Percentiles rank a stretch among this genome's conserved stretches.
These are phyloP conservation scores for Cladosporium sp. DNA, from an alignment of 2,329 filamentous ascomycete genomes.

Conservation along the genomic window DNA sequence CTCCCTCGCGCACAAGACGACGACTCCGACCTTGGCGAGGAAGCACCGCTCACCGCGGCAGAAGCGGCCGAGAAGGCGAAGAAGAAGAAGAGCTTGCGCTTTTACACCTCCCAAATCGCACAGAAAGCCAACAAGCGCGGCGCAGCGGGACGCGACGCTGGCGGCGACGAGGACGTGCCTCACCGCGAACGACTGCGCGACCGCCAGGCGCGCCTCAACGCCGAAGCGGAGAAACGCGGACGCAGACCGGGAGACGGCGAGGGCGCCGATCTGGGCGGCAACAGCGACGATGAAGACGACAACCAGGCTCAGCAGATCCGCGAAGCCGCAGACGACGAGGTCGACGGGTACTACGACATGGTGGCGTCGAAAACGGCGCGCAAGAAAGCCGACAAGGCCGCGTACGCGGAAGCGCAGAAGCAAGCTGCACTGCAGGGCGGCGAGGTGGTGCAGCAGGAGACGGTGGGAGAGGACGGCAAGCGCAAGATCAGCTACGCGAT, in stretches of 20 bases:
- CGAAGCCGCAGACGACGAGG: conserved; percentile 42
- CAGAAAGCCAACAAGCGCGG: conserved; percentile 88
- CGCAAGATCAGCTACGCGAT: conserved; percentile 91
- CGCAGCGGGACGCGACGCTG: conserved; percentile 66
- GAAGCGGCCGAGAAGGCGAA: conserved; percentile 82
- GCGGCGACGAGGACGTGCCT: conserved; percentile 78
- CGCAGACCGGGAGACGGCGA: conserved; percentile 47
- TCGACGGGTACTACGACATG: conserved; percentile 85
- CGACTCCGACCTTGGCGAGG: conserved; percentile 91
- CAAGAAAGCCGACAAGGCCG: conserved; percentile 72
- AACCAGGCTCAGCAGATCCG: conserved; percentile 49
- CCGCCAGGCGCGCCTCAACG: conserved; percentile 77
- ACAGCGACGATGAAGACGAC: conserved; percentile 63
- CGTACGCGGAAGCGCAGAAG: conserved; percentile 54
- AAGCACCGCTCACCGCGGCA: conserved; percentile 70
- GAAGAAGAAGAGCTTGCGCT: conserved; percentile 87
- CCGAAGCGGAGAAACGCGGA: conserved; percentile 82
- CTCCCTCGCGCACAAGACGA: conserved; percentile 41
- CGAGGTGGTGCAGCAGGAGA: conserved; percentile 62
- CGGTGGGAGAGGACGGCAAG: conserved; percentile 78
- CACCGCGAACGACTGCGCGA: conserved; percentile 86
- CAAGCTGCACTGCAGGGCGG: conserved; percentile 54
- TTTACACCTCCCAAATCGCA: conserved; percentile 96
- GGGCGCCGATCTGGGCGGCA: conserved; percentile 66
- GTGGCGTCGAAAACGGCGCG: conserved; percentile 63